Evolutionary conservation across 805 yeast genomes (phyloP).

Genomic region (Candida coquimbonensis): DNA sequence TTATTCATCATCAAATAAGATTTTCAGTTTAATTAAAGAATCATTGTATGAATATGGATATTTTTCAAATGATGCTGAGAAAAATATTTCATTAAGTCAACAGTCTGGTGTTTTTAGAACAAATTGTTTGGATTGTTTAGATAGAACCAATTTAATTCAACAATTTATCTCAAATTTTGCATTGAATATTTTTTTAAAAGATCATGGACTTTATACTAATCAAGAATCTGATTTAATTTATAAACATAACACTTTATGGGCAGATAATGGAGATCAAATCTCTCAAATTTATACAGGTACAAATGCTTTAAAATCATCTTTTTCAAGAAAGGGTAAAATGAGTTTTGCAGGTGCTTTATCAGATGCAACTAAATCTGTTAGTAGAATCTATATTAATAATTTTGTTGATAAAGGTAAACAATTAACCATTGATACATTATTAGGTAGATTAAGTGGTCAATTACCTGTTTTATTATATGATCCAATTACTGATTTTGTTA

Average conservation of each 20-base stretch:
- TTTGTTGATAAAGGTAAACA: slow-evolving; percentile 91
- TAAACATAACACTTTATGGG: slow-evolving; percentile 91
- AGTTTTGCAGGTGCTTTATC: slow-evolving; percentile 94
- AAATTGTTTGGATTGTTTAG: slow-evolving; percentile 92
- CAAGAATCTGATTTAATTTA: slow-evolving; percentile 49
- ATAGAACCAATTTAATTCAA: slow-evolving; percentile 85
- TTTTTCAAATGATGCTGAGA: slow-evolving; percentile 60
- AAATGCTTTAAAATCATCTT: slow-evolving; percentile 91
- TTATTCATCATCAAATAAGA: slow-evolving; percentile 71
- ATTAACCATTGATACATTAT: slow-evolving; percentile 74
- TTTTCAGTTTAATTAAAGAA: slow-evolving; percentile 55
- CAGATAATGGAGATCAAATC: slow-evolving; percentile 95
- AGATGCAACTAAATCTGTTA: slow-evolving; percentile 93
- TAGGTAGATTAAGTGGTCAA: slow-evolving; percentile 77
- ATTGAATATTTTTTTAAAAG: slow-evolving; percentile 46
- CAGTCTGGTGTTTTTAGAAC: slow-evolving; percentile 91
- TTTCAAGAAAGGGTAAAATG: slow-evolving; percentile 93
- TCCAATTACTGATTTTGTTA: slow-evolving; percentile 83
- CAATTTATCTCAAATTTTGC: slow-evolving; percentile 76
- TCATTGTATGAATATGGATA: slow-evolving; percentile 77
- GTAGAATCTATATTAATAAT: slow-evolving; percentile 91
- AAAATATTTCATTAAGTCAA: slow-evolving; percentile 51
- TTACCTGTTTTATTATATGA: slow-evolving; percentile 69
- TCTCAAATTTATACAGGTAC: slow-evolving; percentile 97
- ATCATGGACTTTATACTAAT: slow-evolving; percentile 29